phyloP scores from a whole-genome alignment of 805 yeast genomes.

The Wilhelminamyces savonicus region DNA sequence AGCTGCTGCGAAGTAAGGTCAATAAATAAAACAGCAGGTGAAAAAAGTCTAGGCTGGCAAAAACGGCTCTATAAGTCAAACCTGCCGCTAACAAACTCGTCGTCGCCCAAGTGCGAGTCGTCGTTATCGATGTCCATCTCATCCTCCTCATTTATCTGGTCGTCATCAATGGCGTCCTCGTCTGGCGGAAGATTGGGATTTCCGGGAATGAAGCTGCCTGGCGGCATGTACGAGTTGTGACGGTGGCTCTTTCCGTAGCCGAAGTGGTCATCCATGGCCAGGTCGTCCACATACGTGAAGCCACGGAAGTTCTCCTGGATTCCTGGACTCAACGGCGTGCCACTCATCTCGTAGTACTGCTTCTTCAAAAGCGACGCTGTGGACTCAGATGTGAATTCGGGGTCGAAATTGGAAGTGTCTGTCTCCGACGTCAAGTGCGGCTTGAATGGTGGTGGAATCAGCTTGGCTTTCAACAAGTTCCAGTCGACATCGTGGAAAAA shows the following conservation, averaged over 20 bases:
- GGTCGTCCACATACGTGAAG: constrained; percentile 92
- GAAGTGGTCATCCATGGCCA: constrained; percentile 84
- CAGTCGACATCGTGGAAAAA: constrained; percentile 91
- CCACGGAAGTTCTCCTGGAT: constrained; percentile 96
- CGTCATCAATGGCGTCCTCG: constrained; percentile 76
- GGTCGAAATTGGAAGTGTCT: constrained; percentile 95
- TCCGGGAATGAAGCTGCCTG: constrained; percentile 73
- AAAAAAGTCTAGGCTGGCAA: no score
- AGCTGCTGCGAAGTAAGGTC: no score
- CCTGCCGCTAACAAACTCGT: constrained; percentile 81
- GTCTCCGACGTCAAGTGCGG: constrained; percentile 88
- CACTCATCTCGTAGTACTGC: constrained; percentile 55
- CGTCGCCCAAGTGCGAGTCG: constrained; percentile 63
- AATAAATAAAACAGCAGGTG: no score
- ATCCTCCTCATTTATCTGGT: constrained; percentile 42
- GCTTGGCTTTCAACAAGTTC: constrained; percentile 70
- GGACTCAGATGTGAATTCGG: constrained; percentile 91
- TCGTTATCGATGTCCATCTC: constrained; percentile 48
- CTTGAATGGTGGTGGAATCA: constrained; percentile 92
- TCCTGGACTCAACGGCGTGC: constrained; percentile 88
- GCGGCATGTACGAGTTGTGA: constrained; percentile 32
- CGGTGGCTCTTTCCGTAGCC: constrained; percentile 35
- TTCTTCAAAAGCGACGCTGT: constrained; percentile 66
- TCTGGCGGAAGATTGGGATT: constrained; percentile 77
- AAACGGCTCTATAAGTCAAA: constrained; percentile 57